These are phyloP conservation scores for Penicillium corylophilum DNA, from an alignment of 2,329 filamentous ascomycete genomes.

Conservation along the genomic window DNA sequence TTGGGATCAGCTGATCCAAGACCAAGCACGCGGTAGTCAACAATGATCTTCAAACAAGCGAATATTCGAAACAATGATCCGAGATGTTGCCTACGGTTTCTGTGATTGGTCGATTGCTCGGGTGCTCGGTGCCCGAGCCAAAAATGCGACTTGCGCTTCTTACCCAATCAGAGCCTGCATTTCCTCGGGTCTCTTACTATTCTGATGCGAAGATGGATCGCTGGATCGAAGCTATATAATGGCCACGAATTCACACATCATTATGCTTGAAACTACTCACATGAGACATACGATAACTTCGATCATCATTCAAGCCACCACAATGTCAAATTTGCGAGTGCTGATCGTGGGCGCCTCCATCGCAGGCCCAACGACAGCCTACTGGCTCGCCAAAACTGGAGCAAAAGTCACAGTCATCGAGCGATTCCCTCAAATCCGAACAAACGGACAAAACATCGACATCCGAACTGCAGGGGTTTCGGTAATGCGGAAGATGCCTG, in stretches of 20 bases:
- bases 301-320: too few relatives aligned
- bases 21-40: slow-evolving; percentile 1
- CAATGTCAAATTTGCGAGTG: slow-evolving; percentile 29
- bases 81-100: background rate
- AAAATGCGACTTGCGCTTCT: background rate
- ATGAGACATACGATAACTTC: too few relatives aligned
- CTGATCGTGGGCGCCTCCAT: slow-evolving; percentile 39
- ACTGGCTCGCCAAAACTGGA: slow-evolving; percentile 35
- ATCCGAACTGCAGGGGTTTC: slow-evolving; percentile 35
- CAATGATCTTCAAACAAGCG: background rate
- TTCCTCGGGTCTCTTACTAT: background rate
- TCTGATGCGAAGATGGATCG: background rate
- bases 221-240: background rate
- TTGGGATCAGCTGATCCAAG: slow-evolving; percentile 16
- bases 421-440: slow-evolving; percentile 33
- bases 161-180: background rate
- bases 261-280: background rate
- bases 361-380: slow-evolving; percentile 36
- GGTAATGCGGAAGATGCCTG: slow-evolving; percentile 36
- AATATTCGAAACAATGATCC: background rate
- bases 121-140: background rate
- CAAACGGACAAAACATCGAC: slow-evolving; percentile 34
- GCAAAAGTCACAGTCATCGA: slow-evolving; percentile 38
- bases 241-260: background rate
- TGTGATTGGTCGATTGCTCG: slow-evolving; percentile 16